Evolutionary conservation across 257 asterid genomes (phyloP), one percentile per base, ranked within the genome.

Genomic region (Euphrasia confusa): DNA sequence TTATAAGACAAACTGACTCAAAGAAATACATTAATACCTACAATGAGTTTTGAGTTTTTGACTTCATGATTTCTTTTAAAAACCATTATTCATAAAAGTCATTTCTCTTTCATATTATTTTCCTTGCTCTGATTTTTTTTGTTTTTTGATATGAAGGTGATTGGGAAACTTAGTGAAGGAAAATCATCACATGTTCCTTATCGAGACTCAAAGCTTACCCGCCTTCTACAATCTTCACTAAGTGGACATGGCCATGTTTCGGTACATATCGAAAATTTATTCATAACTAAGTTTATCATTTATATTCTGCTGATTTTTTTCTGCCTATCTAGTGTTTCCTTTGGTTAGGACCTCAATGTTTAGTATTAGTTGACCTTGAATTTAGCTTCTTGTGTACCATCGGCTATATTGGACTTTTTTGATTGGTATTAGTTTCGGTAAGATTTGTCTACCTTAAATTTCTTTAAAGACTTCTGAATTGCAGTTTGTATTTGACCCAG

Each of bases 161-260:
- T 93, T 69, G 99, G 99, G 69, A 93, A 93, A 75, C 84, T 93
- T 61, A 93, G 99, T 80, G 99, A 93, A 74, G 99, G 97, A 64
- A 93, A 78, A 80, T 85, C 97, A 53, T 79, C 94, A 30, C 99
- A 93, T 72, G 96, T 93, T 80, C 99, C 99, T 24, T 93, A 82
- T 71, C 83, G 99, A 68, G 99, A 93, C 79, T 93, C 99, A 27
- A 93, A 93, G 78, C 96, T 93, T 62, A 93, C 99, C 47, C 91
- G 99, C 54, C 81, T 93, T 71, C 80, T 93, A 54, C 99, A 93
- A 71, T 93, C 99, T 70, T 93, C 99, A 39, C 80, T 93, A 47
- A 85, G 99, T 76, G 99, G 99, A 65, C 99, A 84, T 57, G 99
- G 99, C 27, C 96, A 89, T 81, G 97, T 93, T 78, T 93, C 99